Base-by-base conservation (phyloP, 495 filamentous ascomycete species). In the Trichoderma gamsii region DNA sequence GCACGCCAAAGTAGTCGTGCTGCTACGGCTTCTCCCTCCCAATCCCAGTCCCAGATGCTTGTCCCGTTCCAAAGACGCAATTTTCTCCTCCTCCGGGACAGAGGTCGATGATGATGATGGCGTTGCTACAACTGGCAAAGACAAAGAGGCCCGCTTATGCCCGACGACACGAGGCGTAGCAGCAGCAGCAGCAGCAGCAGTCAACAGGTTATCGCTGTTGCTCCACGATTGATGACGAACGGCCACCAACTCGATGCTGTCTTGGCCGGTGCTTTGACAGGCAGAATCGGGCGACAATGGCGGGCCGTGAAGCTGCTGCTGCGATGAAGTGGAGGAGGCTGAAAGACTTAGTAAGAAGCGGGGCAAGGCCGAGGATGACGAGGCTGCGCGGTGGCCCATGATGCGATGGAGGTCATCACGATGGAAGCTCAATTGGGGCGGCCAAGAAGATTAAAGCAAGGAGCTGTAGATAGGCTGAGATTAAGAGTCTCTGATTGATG, bases 271-370 rank as follows among this genome's bases (percentile, higher is more conserved):
- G 56, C 27, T 61, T n/a, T 29, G 56, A 25, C 56, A 13, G 23
- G 23, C 27, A 29, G 56, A 32, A 25, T 61, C 25, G 27, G 23
- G 27, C 23, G 56, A 21, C 56, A 25, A 32, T 18, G 56, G 23
- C 23, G 56, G 56, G 25, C 56, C 56, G 6, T 32, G 56, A 61
- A 32, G 56, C 56, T 61, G 56, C 52, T 59, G 25, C 25, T 21
- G 51, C 21, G 56, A 32, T 32, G 56, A 32, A 32, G 23, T 61
- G 56, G 56, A 61, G 56, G 27, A 61, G 56, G 23, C 56, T 61
- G 56, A 61, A 25, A 61, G 56, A 61, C 56, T 61, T 61, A 61
- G 56, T 61, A 61, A 61, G 56, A 61, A 61, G 56, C 56, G 56
- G 56, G 56, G 56, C 56, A 61, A 18, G 12, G 56, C 27, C 56